Percentiles rank a stretch among this genome's conserved stretches.
phyloP scores from a whole-genome alignment of 805 yeast species.

The Komagataella pseudopastoris region DNA sequence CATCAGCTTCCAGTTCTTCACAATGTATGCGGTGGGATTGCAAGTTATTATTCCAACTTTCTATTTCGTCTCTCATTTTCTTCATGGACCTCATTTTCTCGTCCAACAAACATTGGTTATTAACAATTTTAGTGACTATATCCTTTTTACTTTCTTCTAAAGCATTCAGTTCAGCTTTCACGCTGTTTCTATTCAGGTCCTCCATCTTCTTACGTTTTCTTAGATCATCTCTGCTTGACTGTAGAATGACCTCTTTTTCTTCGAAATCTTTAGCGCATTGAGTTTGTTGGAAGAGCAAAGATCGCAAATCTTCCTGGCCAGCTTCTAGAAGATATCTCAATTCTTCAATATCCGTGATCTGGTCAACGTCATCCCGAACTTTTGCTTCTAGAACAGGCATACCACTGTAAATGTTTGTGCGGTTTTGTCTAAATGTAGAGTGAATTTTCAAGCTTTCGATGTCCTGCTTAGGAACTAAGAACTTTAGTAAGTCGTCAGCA shows the following conservation, averaged over 20 bases:
- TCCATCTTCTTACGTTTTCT: conserved; percentile 25
- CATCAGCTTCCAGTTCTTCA: conserved; percentile 1
- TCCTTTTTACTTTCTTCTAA: conserved; percentile 26
- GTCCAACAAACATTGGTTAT: conserved; percentile 16
- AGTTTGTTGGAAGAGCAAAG: conserved; percentile 18
- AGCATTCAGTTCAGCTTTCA: conserved; percentile 25
- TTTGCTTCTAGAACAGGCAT: neutral
- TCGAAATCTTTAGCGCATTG: conserved; percentile 20
- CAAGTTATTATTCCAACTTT: conserved; percentile 15
- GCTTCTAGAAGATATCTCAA: conserved; percentile 25
- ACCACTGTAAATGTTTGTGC: conserved; percentile 5
- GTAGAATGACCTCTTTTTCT: conserved; percentile 22
- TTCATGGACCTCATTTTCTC: conserved; percentile 16
- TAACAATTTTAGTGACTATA: conserved; percentile 19
- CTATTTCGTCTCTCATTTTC: conserved; percentile 19
- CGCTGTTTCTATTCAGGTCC: conserved; percentile 23
- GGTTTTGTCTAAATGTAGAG: conserved; percentile 12
- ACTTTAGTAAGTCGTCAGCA: conserved; percentile 22
- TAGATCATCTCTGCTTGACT: conserved; percentile 21
- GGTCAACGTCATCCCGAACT: conserved; percentile 2
- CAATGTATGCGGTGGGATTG: neutral
- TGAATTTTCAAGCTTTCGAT: conserved; percentile 16
- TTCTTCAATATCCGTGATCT: conserved; percentile 26
- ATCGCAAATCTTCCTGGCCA: conserved; percentile 25
- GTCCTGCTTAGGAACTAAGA: conserved; percentile 19